Evolutionary conservation across 1,139 yeast species (phyloP).

Genomic region (Chernovozyma sophiae-reginae): DNA sequence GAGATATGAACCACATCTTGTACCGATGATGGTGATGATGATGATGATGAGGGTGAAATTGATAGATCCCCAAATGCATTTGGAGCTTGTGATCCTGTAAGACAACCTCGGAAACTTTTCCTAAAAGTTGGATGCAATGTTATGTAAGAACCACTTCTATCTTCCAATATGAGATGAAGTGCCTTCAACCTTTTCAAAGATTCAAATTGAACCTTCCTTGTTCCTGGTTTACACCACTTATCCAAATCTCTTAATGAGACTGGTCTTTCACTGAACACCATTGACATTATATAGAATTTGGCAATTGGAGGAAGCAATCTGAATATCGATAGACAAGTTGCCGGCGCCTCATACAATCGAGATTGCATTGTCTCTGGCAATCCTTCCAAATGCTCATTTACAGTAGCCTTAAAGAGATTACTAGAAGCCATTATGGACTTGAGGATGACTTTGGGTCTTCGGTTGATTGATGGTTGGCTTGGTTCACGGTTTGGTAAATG

Average conservation of each 20-base stretch:
- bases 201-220: conserved; percentile 59
- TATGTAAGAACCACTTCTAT: conserved; percentile 48
- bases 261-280: conserved; percentile 79
- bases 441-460: too few relatives aligned
- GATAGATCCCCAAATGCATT: conserved; percentile 44
- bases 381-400: conserved; percentile 85
- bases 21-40: conserved; percentile 3
- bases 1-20: conserved; percentile 53
- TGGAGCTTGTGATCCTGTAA: conserved; percentile 67
- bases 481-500: too few relatives aligned
- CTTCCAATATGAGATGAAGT: conserved; percentile 71
- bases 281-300: conserved; percentile 80
- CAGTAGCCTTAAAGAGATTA: conserved; percentile 64
- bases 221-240: conserved; percentile 65
- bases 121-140: conserved; percentile 72
- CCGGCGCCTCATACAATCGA: conserved; percentile 74
- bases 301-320: conserved; percentile 86
- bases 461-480: too few relatives aligned
- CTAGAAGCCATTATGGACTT: conserved; percentile 14
- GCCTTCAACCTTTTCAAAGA: conserved; percentile 75
- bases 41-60: conserved; percentile 11
- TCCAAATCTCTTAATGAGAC: conserved; percentile 66
- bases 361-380: conserved; percentile 81
- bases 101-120: conserved; percentile 70
- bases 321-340: conserved; percentile 89